Evolutionary conservation across 2,329 filamentous ascomycete species (phyloP), one percentile per base, ranked within the genome.

Genomic region (Calycina herbarum): DNA sequence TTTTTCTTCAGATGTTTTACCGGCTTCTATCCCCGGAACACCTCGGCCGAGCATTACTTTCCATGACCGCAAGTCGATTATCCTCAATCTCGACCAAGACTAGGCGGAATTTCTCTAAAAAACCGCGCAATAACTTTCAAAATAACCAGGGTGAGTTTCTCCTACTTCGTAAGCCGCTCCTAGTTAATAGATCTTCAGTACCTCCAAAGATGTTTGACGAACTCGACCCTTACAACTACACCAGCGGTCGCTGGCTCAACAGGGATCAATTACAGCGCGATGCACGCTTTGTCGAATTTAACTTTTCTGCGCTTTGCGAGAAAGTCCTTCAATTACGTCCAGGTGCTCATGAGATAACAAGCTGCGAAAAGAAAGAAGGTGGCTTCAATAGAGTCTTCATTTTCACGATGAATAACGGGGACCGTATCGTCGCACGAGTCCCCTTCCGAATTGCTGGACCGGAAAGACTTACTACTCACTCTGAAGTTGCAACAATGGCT

Each of bases 401-500:
- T 42, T 77, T 82, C 63, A 73, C 72, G n/a, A 74, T 78, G 51
- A 70, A 82, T 59, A 77, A 79, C 70, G 76, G 64, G 8, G 27
- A 29, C 27, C 70, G 68, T 24, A 64, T 81, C 24, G 76, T 82
- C 17, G 81, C 78, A 2, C 78, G 76, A 69, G 64, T 82, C 17
- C 80, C 79, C 1, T 80, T 78, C 68, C 64, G 64, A 2, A 57
- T 79, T 40, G 77, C 78, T 68, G 79, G 79, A 8, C 78, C 77
- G 8, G 58, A 70, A 51, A 73, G 70, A 57, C 70, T 80, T 20
- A 75, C 73, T 0, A 81, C 78, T 5, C 74, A 72, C 64, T 81
- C 80, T 27, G 78, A 82, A 70, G 79, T 82, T 68, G 80, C 81
- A 31, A 82, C 79, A 1, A 78, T 82, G 58, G 70, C 71, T 59